Evolutionary conservation across 192 early-diverging fungal species (phyloP), one percentile per base, ranked within the genome.

Genomic region (Martensiomyces pterosporus): DNA sequence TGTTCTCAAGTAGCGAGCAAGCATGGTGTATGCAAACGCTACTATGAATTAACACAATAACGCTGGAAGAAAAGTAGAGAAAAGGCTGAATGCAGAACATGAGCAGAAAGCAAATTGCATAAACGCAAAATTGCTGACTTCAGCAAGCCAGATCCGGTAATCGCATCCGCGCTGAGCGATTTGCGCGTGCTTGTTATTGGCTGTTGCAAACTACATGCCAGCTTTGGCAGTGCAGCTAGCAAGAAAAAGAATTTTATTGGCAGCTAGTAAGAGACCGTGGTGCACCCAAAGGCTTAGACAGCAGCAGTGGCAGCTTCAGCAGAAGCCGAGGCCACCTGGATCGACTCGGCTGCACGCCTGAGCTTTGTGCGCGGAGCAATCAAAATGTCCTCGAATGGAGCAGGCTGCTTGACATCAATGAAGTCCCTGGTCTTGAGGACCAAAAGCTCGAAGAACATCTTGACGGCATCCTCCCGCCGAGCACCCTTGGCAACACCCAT

Each of bases 391-490:
- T 85, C 92, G 77, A 82, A 98, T 26, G 94, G 62, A 41, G 80
- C 64, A 7, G 75, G 46, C 63, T 98, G 96, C 35, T 85, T 55
- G 3, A 95, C 85, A 22, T 87, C 72, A 33, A 98, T 67, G 65
- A 93, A 78, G 55, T 89, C 83, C 51, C 84, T 88, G 1, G 94
- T 91, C 48, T 88, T 85, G 29, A 98, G 71, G 4, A 96, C 87
- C 24, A 98, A 69, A 18, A 97, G 52, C 61, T 98, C 96, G 68
- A 93, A 97, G 64, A 98, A 98, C 37, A 92, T 59, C 40, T 82
- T 80, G 23, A 85, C 91, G 12, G 88, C 88, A 43, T 87, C 88
- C 9, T 74, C 52, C 19, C 85, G 78, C 24, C 76, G 81, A 12
- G 65, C 71, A 29, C 76, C 70, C 16, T 61, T 54, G 46, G 64